Evolutionary conservation across 495 filamentous ascomycete genomes (phyloP), one percentile per base, ranked within the genome.

Genomic region (Antarctomyces pellizariae): DNA sequence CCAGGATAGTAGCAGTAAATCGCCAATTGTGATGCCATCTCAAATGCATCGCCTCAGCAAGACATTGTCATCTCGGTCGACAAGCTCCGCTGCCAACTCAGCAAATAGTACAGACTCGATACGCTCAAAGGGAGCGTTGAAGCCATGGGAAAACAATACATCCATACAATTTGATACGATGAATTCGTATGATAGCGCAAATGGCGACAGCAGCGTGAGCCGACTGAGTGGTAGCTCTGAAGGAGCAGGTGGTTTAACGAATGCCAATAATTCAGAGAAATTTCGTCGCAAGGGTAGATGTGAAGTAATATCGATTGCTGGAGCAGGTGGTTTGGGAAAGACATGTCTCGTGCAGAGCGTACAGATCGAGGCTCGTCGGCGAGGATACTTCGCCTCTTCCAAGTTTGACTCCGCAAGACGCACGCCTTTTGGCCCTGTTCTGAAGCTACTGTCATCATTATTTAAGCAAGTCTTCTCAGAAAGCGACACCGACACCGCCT

Each of bases 391-490:
- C 39, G 75, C 77, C 0, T 71, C 71, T 18, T 70, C 78, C 11
- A 83, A 82, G 43, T 78, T 92, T 34, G 80, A 90, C 36, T 67
- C 67, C n/a, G 67, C 75, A 3, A 67, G 71, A 45, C 64, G 65
- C 31, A 69, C 73, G 1, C 76, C 82, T 2, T 92, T 84, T 43
- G 78, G 80, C 16, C 76, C 80, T 0, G 62, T 90, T 20, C 56
- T 86, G 2, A 75, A 72, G 38, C 52, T 83, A 2, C 52, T 90
- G 33, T 75, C 75, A 4, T 82, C 74, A 20, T 52, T 90, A 3
- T 75, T 92, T 35, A 74, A 78, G 26, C 82, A 92, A 38, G 80
- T 89, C 5, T 90, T 84, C 52, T 83, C 78, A 0, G 80, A 92
- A 43, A 71, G 70, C 28, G 75, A 90, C 47, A 72, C 83, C 2